Conservation (phyloP, 1,284 basidiomycete genomes). For the Irpex sp. region DNA sequence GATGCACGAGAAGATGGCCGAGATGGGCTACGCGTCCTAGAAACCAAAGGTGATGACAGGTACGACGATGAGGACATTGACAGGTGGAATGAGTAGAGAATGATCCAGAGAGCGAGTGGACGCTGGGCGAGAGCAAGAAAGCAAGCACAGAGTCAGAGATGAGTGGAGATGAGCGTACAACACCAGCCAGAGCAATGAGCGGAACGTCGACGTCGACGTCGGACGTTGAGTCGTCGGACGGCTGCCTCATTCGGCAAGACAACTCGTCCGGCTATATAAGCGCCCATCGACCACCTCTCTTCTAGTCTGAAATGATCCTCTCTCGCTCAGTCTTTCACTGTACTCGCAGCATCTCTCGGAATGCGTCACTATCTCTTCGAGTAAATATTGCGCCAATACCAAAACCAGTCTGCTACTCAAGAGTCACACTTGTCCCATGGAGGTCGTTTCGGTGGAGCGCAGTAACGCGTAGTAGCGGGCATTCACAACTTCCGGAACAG, state of each 20-base stretch:
- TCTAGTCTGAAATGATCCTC: background rate
- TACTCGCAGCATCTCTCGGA: background rate
- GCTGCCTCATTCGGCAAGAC: background rate
- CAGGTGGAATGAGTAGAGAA: background rate
- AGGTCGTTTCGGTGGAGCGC: background rate
- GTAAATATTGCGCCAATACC: background rate
- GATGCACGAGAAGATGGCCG: slow-evolving; percentile 17
- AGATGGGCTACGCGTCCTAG: slow-evolving; percentile 6
- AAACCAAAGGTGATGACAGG: slow-evolving; percentile 13
- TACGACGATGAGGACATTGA: slow-evolving; percentile 13
- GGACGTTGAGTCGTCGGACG: background rate
- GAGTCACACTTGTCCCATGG: background rate
- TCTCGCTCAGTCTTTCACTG: background rate
- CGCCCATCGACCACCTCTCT: background rate
- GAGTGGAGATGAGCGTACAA: background rate
- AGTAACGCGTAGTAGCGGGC: background rate
- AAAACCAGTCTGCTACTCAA: background rate
- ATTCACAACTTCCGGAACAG: background rate
- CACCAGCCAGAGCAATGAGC: background rate
- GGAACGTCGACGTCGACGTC: background rate
- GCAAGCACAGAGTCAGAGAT: background rate
- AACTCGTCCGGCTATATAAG: background rate
- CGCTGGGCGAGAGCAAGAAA: background rate
- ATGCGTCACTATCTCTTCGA: background rate
- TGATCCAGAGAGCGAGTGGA: background rate